Base-by-base conservation (phyloP, 2,329 filamentous ascomycete genomes). In the Balansia obtecta region DNA sequence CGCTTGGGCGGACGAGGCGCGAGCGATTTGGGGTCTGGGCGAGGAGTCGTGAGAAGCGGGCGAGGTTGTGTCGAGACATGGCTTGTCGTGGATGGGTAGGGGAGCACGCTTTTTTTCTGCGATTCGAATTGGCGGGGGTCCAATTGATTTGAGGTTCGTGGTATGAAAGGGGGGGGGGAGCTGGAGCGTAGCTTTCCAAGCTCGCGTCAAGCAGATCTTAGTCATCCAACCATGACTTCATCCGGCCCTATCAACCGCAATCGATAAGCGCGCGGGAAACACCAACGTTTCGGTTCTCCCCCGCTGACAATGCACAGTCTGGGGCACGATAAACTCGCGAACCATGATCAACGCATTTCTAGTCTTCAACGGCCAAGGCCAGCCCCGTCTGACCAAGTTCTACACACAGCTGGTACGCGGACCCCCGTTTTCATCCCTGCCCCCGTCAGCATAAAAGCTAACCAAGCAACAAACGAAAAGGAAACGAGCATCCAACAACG, bases 351-450 rank as follows among this genome's bases (percentile, higher is more conserved):
- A 95, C 75, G 93, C 94, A 33, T 91, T 98, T 54, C 77, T 98
- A 57, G 91, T 98, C 66, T 98, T 98, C 76, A 98, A 98, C 65
- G 95, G 95, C 73, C 88, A 91, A 61, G 93, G 93, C 56, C 91
- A 98, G 70, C 91, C 93, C 38, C 85, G 93, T 50, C 78, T 98
- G 66, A 97, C 91, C 60, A 97, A 97, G 63, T 98, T 98, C 75
- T 98, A 98, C 68, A 96, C 91, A 2, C 91, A 97, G 66, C 82
- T 98, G 58, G 91, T 95, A 58, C 38, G 39, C 34, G 22, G 0
- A n/a, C n/a, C 2, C 8, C 38, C 45, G 11, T 15, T 22, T 22
- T 22, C 34, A 47, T 12, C 8, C 11, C 8, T 16, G 4, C 2
- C 30, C 18, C 12, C 22, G 11, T 30, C 13, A 12, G 30, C 33